Percentiles rank a stretch among this genome's conserved stretches.
Conservation (phyloP, 2,329 filamentous ascomycete species). For the Neospermospora avenae region DNA sequence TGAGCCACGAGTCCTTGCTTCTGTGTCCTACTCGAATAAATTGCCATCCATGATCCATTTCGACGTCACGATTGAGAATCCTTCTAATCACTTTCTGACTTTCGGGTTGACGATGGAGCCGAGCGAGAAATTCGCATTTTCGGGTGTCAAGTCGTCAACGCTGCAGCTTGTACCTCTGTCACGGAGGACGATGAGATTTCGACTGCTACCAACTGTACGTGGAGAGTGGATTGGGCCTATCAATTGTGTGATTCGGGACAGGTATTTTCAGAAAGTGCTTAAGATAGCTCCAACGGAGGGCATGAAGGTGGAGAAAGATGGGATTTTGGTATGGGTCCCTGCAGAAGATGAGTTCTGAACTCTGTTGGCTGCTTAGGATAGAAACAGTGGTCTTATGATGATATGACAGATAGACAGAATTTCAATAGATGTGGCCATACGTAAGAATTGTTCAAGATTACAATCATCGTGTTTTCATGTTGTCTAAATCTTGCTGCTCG, state of each 20-base stretch:
- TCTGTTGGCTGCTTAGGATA: not conserved
- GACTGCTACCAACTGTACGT: slow-evolving; percentile 63
- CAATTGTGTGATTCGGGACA: slow-evolving; percentile 74
- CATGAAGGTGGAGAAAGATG: slow-evolving; percentile 62
- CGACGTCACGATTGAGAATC: slow-evolving; percentile 81
- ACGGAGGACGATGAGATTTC: slow-evolving; percentile 69
- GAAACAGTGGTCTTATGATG: not conserved
- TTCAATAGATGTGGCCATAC: not conserved
- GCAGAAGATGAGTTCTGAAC: slow-evolving; percentile 33
- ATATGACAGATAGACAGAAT: slow-evolving; percentile 1
- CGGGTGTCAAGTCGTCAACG: slow-evolving; percentile 76
- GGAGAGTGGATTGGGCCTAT: slow-evolving; percentile 67
- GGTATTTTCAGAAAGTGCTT: slow-evolving; percentile 89
- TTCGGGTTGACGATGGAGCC: slow-evolving; percentile 93
- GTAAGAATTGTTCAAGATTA: not conserved
- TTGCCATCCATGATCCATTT: slow-evolving; percentile 41
- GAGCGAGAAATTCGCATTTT: slow-evolving; percentile 89
- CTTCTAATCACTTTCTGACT: slow-evolving; percentile 89
- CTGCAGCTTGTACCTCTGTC: slow-evolving; percentile 82
- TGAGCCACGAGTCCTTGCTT: slow-evolving; percentile 75
- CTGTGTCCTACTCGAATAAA: slow-evolving; percentile 45
- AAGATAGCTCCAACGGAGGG: slow-evolving; percentile 76
- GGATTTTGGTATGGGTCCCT: slow-evolving; percentile 60
- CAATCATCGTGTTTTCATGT: not conserved
- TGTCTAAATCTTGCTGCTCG: slow-evolving; percentile 19